Base-by-base conservation (phyloP, 768 basidiomycete genomes). In the Podaxis rugospora region DNA sequence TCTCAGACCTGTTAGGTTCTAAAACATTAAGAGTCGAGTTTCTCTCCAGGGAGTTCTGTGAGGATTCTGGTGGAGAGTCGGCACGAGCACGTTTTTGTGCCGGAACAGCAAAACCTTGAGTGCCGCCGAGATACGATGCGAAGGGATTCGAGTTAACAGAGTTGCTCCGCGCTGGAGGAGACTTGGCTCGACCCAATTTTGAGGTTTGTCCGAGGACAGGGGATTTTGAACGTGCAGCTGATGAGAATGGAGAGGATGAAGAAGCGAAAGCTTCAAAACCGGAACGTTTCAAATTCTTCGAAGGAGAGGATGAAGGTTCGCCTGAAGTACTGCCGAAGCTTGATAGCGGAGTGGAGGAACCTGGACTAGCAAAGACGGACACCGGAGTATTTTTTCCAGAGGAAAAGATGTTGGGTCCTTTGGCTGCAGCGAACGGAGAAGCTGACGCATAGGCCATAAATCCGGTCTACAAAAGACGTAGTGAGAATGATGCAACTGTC, bases 401-500 rank as follows among this genome's bases (percentile, higher is more conserved):
- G 16, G 74, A 69, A 66, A 84, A 83, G 23, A 79, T 64, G 67
- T 82, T 89, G 62, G 86, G 82, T 51, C 89, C 90, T 65, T 87
- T 90, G 67, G 89, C 84, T 51, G 82, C 72, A 13, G 88, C 85
- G 66, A 92, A 92, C 4, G 90, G 90, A 1, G 90, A 92, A 58
- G 77, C 80, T 10, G 89, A 87, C 11, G 90, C 90, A 66, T 91
- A 93, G 1, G 89, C 87, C 82, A 87, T 86, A 71, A 93, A 93
- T 25, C 90, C 90, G 56, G 82, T 75, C 88, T 89, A 60, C 9
- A 62, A 53, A 51, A 21, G 62, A 32, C 6, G 64, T 53, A 53
- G 42, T 57, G 52, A 63, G 51, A 61, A 51, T 40, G 59, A 27
- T 55, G 4, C 60, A 56, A 63, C 44, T 39, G 54, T 40, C 51